Evolutionary conservation across 768 basidiomycete genomes (phyloP), one percentile per base, ranked within the genome.

Genomic region (Russula brevipes): DNA sequence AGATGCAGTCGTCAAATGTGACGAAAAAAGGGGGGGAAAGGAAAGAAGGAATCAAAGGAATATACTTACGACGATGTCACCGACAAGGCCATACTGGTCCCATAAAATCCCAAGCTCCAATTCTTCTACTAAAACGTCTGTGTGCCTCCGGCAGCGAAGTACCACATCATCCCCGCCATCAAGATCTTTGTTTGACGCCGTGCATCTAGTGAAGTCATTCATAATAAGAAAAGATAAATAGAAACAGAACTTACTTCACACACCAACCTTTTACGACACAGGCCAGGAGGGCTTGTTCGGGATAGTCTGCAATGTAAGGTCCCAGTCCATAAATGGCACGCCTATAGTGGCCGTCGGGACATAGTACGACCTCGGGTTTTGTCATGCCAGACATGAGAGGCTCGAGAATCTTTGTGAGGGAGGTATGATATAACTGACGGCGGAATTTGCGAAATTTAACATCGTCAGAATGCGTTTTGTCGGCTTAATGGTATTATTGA

Each of bases 221-320:
- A 24, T 24, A 24, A 24, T 1, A 24, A 24, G 24, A 24, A 24
- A 24, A 24, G 24, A 24, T 24, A 24, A 24, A 24, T 24, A 24
- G 24, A 24, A 24, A 24, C 24, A 24, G 41, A 9, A 42, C 41
- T 42, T 16, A 42, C 41, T 42, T 42, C 4, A 16, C 12, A 14
- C 41, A 42, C 41, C 41, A 42, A 16, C 14, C 14, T 16, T 12
- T 4, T 10, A 42, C 10, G 14, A 42, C 16, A 14, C 41, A 42
- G 0, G 14, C 12, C 4, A 77, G 66, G 53, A 63, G 67, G 0
- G 73, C 74, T 57, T 78, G 76, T 53, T 78, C 75, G 0, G 77
- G 77, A 63, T 78, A 77, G 57, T 77, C 74, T 0, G 76, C 75
- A 54, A 78, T 77, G 60, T 73, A 75, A 6, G 75, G 73, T 0